Base-by-base conservation (phyloP, 306 rosid genomes). In the Cucumis cinereus region DNA sequence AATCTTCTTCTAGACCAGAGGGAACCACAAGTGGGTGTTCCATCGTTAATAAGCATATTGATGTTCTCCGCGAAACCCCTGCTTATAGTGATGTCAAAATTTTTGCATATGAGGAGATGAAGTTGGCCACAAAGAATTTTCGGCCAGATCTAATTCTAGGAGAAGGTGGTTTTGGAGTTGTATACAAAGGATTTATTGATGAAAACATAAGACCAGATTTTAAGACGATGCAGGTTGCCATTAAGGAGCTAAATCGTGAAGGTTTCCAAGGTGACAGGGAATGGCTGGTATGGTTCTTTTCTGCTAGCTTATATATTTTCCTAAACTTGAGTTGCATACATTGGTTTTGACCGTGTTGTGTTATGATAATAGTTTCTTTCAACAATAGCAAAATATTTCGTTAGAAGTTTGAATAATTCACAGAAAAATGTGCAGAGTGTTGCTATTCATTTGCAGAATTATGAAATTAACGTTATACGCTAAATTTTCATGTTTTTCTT, bases 221-320 rank as follows among this genome's bases (percentile, higher is more conserved):
- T 82, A 78, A 80, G 82, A 26, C 80, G 60, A 84, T 82, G 8
- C 91, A 84, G 77, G 97, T 94, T 45, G 99, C 99, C 64, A 92
- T 94, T 64, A 94, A 94, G 84, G 99, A 92, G 85, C 99, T 92
- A 77, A 94, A 94, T 82, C 96, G 89, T 50, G 97, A 92, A 82
- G 97, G 99, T 70, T 88, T 89, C 84, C 99, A 94, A 85, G 99
- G 99, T 83, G 99, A 94, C 77, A 82, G 99, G 84, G 99, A 94
- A 92, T 94, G 99, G 99, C 97, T 94, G 79, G 99, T 90, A 80
- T 68, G 45, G 30, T n/a, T 20, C 73, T 50, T 54, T 85, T 77
- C 62, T 58, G 73, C 73, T 57, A 45, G 61, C n/a, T 30, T 22
- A 26, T 74, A 77, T 59, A 41, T 49, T 75, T 66, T 58, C 43